Evolutionary conservation across 805 yeast species (phyloP).

Genomic region (Kodamaea fukazawae): DNA sequence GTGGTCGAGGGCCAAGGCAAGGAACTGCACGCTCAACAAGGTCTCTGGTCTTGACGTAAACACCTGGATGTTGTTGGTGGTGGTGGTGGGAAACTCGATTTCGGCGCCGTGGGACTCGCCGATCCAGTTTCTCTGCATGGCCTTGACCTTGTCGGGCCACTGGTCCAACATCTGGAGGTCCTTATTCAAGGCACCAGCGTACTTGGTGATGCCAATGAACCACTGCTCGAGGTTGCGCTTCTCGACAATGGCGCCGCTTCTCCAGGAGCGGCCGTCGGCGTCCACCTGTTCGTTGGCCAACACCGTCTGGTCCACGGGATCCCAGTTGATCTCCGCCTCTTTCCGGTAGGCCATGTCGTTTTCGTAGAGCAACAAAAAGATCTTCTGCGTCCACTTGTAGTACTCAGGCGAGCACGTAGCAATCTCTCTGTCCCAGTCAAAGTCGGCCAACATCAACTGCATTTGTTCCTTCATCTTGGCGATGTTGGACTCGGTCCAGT

Average conservation of each 20-base stretch:
- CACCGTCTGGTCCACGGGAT: slow-evolving; percentile 92
- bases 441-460: slow-evolving; percentile 72
- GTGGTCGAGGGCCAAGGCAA: slow-evolving; percentile 76
- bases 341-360: slow-evolving; percentile 82
- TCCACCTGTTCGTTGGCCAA: slow-evolving; percentile 96
- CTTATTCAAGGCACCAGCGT: slow-evolving; percentile 60
- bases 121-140: slow-evolving; percentile 94
- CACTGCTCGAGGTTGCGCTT: slow-evolving; percentile 80
- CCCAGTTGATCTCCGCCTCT: slow-evolving; percentile 94
- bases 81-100: slow-evolving; percentile 46
- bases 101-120: slow-evolving; percentile 84
- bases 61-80: slow-evolving; percentile 38
- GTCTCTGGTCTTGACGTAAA: slow-evolving; percentile 94
- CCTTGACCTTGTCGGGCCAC: slow-evolving; percentile 89
- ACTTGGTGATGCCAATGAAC: slow-evolving; percentile 88
- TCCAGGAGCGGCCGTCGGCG: slow-evolving; percentile 86
- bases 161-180: slow-evolving; percentile 61
- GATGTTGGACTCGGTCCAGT: slow-evolving; percentile 84
- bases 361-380: slow-evolving; percentile 70
- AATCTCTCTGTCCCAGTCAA: slow-evolving; percentile 92
- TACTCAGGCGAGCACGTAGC: slow-evolving; percentile 84
- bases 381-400: slow-evolving; percentile 88
- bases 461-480: slow-evolving; percentile 81
- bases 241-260: slow-evolving; percentile 94
- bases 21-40: slow-evolving; percentile 72